Percentiles rank a stretch among this genome's conserved stretches.
Conservation (phyloP, 2,329 filamentous ascomycete species). For the Furcasterigmium furcatum region DNA sequence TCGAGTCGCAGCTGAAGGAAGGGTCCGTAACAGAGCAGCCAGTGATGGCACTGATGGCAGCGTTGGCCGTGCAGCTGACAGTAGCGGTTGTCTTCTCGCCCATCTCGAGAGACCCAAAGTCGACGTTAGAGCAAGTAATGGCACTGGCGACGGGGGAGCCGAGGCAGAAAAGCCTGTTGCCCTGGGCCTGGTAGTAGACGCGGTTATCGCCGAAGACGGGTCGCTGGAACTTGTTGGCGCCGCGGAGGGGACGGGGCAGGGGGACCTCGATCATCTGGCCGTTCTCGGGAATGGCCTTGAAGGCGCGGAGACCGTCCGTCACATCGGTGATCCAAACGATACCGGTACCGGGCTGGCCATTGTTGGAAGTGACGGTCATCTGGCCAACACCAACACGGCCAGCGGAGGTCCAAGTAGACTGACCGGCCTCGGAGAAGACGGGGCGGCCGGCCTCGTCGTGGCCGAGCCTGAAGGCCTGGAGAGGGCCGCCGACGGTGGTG, state of each 20-base stretch:
- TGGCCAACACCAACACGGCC: constrained; percentile 23
- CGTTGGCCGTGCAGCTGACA: constrained; percentile 32
- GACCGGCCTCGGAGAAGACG: constrained; percentile 24
- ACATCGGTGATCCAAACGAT: constrained; percentile 37
- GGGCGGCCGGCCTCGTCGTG: constrained; percentile 20
- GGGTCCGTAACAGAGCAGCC: constrained; percentile 29
- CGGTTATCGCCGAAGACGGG: constrained; percentile 37
- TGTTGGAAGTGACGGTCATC: constrained; percentile 30
- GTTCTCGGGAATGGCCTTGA: constrained; percentile 29
- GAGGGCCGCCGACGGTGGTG: constrained; percentile 18
- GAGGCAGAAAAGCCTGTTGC: constrained; percentile 25
- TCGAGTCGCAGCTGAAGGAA: constrained; percentile 30
- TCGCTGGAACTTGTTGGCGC: constrained; percentile 32
- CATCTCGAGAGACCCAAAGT: constrained; percentile 32
- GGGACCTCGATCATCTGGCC: constrained; percentile 28
- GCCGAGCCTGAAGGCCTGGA: constrained; percentile 12
- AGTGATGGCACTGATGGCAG: constrained; percentile 29
- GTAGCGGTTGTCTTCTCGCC: constrained; percentile 22
- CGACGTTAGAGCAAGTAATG: constrained; percentile 33
- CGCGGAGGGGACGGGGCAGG: constrained; percentile 30
- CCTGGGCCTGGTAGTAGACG: constrained; percentile 29
- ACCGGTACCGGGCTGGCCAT: constrained; percentile 28
- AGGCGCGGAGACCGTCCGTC: constrained; percentile 31
- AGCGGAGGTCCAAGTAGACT: constrained; percentile 16
- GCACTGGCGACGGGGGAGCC: constrained; percentile 37